Conservation (phyloP, 371 early-diverging fungal genomes). For the Mucor ambiguus region DNA sequence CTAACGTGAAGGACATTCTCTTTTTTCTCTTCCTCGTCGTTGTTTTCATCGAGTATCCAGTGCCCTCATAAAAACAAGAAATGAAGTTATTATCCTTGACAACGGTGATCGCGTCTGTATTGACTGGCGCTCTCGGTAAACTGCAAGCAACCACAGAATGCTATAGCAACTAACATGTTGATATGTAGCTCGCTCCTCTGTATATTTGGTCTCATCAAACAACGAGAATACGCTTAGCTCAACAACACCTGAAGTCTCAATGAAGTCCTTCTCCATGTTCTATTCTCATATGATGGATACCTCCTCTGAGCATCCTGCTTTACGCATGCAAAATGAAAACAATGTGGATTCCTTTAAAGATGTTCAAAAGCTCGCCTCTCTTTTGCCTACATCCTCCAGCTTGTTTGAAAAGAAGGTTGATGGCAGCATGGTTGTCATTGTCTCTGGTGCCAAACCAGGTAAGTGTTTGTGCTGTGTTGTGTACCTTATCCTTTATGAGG, state of each 20-base stretch:
- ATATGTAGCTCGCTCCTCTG: constrained; percentile 30
- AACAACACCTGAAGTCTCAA: constrained; percentile 19
- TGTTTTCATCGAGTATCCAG: neutral
- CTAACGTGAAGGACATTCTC: neutral
- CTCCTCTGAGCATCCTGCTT: constrained; percentile 13
- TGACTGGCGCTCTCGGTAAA: constrained; percentile 26
- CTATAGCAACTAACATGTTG: neutral
- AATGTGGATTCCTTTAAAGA: neutral
- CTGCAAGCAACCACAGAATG: neutral
- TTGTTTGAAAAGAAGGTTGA: constrained; percentile 28
- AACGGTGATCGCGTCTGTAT: constrained; percentile 25
- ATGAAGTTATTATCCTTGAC: constrained; percentile 31
- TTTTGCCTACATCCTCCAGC: constrained; percentile 10
- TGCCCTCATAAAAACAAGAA: constrained; percentile 9
- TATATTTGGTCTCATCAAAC: constrained; percentile 19
- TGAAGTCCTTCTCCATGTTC: constrained; percentile 27
- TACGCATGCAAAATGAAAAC: constrained; percentile 17
- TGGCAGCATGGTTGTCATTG: constrained; percentile 23
- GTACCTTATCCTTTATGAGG: neutral
- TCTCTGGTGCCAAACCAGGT: constrained; percentile 20
- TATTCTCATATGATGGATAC: constrained; percentile 35
- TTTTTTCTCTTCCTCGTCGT: constrained; percentile 11
- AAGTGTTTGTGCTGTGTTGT: neutral
- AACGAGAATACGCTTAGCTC: constrained; percentile 4
- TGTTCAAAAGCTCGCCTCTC: neutral